Evolutionary conservation across 768 basidiomycete species (phyloP), one percentile per base, ranked within the genome.

Genomic region (Mycena olivaceomarginata): DNA sequence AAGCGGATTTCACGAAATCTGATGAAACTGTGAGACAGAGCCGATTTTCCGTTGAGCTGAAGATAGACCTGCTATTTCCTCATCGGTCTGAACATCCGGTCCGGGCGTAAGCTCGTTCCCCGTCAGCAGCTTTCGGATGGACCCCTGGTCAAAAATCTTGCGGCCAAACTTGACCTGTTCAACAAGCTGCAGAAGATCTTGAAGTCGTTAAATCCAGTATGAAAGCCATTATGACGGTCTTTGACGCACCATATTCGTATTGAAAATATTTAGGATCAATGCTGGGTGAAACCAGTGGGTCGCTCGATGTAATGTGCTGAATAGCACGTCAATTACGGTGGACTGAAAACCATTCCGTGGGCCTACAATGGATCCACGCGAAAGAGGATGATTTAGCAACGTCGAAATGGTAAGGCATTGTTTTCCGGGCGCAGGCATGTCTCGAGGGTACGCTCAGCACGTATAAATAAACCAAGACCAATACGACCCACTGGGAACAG

Each of bases 1-100:
- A 16, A n/a, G 12, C 45, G 4, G 40, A 62, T 56, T 51, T 75
- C 37, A 74, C 25, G 18, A 22, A 75, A 25, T 62, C 73, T 75
- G 59, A 60, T 12, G 4, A 22, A 25, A 51, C 4, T 41, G 46
- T 56, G 45, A 12, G 41, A 31, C 11, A 18, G 4, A 16, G 22
- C 5, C 4, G 48, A 56, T 15, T 48, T 22, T 25, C 8, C 10
- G 2, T 22, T 1, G n/a, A 37, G 8, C 16, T 41, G 53, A 31
- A 13, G 46, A 60, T 51, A 31, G 22, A 89, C 87, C 20, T 87
- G 84, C 43, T 87, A 45, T 77, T 88, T 89, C 43, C 70, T 78
- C 12, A 85, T 81, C 83, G 15, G 74, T 79, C 20, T 72, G 67
- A 45, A 82, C 74, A 12, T 73, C 64, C 7, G 73, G 72, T 10